These are phyloP conservation scores for Panicum hallii DNA, from an alignment of 202 grass and related monocot species.

Conservation along the genomic window DNA sequence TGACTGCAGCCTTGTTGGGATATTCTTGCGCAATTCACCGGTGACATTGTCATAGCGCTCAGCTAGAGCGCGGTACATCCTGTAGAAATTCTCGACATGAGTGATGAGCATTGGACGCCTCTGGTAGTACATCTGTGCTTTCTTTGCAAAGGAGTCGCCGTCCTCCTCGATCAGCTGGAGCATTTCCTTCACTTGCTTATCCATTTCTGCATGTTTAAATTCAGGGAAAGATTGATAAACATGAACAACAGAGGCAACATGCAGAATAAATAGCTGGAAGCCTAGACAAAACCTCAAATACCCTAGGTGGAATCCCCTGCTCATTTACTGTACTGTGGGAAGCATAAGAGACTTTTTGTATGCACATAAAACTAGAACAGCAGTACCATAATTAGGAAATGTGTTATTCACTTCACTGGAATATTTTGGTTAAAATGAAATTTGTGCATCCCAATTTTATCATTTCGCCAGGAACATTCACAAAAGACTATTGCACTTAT, in stretches of 20 bases:
- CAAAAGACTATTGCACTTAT: neutral
- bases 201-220: conserved; percentile 79
- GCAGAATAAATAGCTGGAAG: neutral
- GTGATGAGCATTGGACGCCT: conserved; percentile 79
- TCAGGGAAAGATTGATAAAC: conserved; percentile 28
- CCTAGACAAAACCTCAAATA: neutral
- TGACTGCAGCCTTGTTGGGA: conserved; percentile 66
- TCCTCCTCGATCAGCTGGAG: conserved; percentile 88
- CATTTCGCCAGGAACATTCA: conserved; percentile 19
- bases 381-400: neutral
- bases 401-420: neutral
- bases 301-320: neutral
- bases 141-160: conserved; percentile 84
- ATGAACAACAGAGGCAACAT: conserved; percentile 13
- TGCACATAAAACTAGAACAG: neutral
- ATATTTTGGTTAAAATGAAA: conserved; percentile 25
- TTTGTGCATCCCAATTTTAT: neutral
- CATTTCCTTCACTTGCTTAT: conserved; percentile 93
- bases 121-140: conserved; percentile 92
- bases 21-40: conserved; percentile 80
- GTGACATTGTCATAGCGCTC: conserved; percentile 92
- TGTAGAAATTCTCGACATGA: conserved; percentile 83
- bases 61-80: conserved; percentile 89
- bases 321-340: neutral
- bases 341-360: neutral